phyloP scores from a whole-genome alignment of 768 basidiomycete genomes.

The Botryobasidium botryosum region DNA sequence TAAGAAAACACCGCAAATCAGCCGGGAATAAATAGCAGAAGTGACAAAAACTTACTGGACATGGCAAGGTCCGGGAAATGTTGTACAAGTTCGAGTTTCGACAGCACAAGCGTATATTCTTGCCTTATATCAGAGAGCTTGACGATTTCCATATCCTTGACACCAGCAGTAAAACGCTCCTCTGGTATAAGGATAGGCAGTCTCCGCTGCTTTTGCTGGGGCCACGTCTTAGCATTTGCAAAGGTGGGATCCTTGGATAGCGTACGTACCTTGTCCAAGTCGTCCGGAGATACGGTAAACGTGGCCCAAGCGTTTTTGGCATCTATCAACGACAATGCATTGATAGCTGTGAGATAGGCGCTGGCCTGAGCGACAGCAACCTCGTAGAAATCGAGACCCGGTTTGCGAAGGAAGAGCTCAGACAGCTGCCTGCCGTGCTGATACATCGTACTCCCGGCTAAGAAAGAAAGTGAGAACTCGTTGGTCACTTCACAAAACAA shows the following conservation, averaged over 20 bases:
- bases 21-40: background rate
- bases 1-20: background rate
- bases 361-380: constrained; percentile 54
- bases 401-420: constrained; percentile 22
- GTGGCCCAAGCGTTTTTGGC: constrained; percentile 70
- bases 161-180: constrained; percentile 43
- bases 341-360: constrained; percentile 65
- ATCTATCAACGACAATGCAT: constrained; percentile 71
- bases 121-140: constrained; percentile 63
- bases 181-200: constrained; percentile 64
- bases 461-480: constrained; percentile 10
- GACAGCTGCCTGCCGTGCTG: constrained; percentile 71
- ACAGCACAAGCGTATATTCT: constrained; percentile 58
- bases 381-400: constrained; percentile 37
- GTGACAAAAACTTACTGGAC: constrained; percentile 34
- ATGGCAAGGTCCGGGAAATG: constrained; percentile 38
- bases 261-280: constrained; percentile 27
- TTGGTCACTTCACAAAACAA: background rate
- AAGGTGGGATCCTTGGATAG: constrained; percentile 1
- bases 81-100: constrained; percentile 57
- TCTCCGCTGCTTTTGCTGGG: constrained; percentile 57
- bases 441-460: constrained; percentile 88
- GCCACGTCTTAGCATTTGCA: constrained; percentile 5
- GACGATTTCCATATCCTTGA: constrained; percentile 59
- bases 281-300: constrained; percentile 34